Base-by-base conservation (phyloP, 2,329 filamentous ascomycete genomes). In the Sphaerulina populicola region DNA sequence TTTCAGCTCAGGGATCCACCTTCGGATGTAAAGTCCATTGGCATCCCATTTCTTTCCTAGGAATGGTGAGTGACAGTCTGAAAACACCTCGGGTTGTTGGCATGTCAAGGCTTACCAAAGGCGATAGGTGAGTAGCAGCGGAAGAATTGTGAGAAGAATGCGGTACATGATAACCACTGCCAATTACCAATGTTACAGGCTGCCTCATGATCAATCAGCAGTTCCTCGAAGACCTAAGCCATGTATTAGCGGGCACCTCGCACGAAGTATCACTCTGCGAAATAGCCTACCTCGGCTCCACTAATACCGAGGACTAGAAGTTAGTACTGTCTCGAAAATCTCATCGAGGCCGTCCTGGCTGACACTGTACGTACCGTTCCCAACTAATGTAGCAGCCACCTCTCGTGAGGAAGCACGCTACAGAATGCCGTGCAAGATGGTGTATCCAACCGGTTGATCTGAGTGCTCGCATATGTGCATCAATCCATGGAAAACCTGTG, bases 401-500 rank as follows among this genome's bases (percentile, higher is more conserved):
- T 2, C 86, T 74, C 0, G 86, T 89, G n/a, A 90, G 73, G 64
- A 90, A 90, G 64, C 85, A 89, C 0, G 86, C 86, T 0, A 90
- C 81, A n/a, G 81, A 78, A 66, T 90, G 86, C 0, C 86, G 77
- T 2, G 85, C 86, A 0, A 89, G 74, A 64, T 90, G 86, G 63
- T 90, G 85, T 7, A 89, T 86, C 85, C 85, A 90, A 27, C 86
- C 86, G 64, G 88, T 85, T 1, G 73, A 65, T 11, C 75, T 73
- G 11, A 90, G 73, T 66, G 89, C 85, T 1, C 85, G 78, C 86
- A 90, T 89, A 37, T 89, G 72, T 0, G 84, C 85, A 62, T 90
- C 86, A 58, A 90, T 88, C 79, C 83, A 89, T 0, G 86, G 86
- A 55, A 89, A 89, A 0, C 86, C 86, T 0, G 86, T 90, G 21